phyloP scores from a whole-genome alignment of 176 grass and related monocot species.

The Aegilops sharonensis region DNA sequence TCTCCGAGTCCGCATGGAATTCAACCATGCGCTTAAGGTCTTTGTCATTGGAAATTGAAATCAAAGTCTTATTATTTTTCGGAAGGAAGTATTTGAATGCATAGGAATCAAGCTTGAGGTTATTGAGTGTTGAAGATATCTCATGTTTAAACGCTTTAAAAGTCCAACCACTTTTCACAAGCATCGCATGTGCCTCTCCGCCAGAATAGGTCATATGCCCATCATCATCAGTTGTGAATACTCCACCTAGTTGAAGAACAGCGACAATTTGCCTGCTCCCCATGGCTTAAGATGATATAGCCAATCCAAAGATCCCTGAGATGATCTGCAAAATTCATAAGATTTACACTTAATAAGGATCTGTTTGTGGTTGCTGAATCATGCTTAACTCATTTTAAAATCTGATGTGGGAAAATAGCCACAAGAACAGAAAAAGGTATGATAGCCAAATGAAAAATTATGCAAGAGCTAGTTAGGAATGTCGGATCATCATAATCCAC shows the following conservation, averaged over 20 bases:
- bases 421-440: neutral
- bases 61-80: conserved; percentile 42
- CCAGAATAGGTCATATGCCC: conserved; percentile 67
- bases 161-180: conserved; percentile 52
- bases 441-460: neutral
- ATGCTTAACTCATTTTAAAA: neutral
- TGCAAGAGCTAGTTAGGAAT: neutral
- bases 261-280: conserved; percentile 54
- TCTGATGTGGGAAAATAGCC: neutral
- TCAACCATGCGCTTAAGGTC: conserved; percentile 57
- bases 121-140: conserved; percentile 65
- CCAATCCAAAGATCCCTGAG: conserved; percentile 8
- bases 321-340: conserved; percentile 22
- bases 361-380: neutral
- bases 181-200: conserved; percentile 77
- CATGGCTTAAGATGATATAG: conserved; percentile 34
- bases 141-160: conserved; percentile 55
- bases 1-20: conserved; percentile 47
- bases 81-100: conserved; percentile 81
- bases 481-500: neutral
- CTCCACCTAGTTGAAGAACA: conserved; percentile 71
- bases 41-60: conserved; percentile 63
- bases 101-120: conserved; percentile 47
- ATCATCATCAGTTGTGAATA: conserved; percentile 56
- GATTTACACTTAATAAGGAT: neutral